Percentiles rank a stretch among this genome's conserved stretches.
Evolutionary conservation across 2,329 filamentous ascomycete species (phyloP).

Genomic region (Epichloe bromicola): DNA sequence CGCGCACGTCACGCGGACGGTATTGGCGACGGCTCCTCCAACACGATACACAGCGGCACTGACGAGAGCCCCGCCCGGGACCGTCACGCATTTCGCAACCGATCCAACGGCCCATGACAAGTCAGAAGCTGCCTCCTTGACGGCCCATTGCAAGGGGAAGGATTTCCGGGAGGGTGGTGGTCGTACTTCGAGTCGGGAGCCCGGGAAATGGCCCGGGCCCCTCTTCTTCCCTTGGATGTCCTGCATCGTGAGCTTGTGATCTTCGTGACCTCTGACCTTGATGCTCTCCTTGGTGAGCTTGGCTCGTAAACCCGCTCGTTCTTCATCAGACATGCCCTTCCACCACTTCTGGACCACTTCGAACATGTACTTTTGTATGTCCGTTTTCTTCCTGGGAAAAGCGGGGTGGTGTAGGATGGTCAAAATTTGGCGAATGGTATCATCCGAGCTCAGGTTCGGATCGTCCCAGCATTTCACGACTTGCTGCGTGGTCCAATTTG

Average conservation of each 20-base stretch:
- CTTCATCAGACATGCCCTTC: slow-evolving; percentile 27
- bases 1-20: background rate
- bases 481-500: slow-evolving; percentile 17
- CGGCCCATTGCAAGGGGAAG: slow-evolving; percentile 12
- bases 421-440: slow-evolving; percentile 63
- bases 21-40: background rate
- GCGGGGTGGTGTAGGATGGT: slow-evolving; percentile 78
- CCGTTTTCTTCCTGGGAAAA: slow-evolving; percentile 54
- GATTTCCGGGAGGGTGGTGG: slow-evolving; percentile 10
- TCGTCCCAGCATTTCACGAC: slow-evolving; percentile 53
- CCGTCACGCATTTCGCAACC: slow-evolving; percentile 7
- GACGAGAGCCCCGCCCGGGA: background rate
- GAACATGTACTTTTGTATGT: slow-evolving; percentile 76
- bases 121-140: slow-evolving; percentile 10
- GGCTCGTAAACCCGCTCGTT: slow-evolving; percentile 11
- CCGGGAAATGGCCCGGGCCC: slow-evolving; percentile 14
- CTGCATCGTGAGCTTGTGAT: slow-evolving; percentile 15
- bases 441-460: slow-evolving; percentile 49
- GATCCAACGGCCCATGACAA: slow-evolving; percentile 10
- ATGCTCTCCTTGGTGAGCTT: slow-evolving; percentile 17
- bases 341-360: slow-evolving; percentile 66
- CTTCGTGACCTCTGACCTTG: slow-evolving; percentile 14
- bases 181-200: slow-evolving; percentile 12
- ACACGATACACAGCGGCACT: background rate
- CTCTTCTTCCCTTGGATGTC: slow-evolving; percentile 13